These are phyloP conservation scores for Dovyalis caffra DNA, from an alignment of 345 rosid genomes.

Conservation along the genomic window DNA sequence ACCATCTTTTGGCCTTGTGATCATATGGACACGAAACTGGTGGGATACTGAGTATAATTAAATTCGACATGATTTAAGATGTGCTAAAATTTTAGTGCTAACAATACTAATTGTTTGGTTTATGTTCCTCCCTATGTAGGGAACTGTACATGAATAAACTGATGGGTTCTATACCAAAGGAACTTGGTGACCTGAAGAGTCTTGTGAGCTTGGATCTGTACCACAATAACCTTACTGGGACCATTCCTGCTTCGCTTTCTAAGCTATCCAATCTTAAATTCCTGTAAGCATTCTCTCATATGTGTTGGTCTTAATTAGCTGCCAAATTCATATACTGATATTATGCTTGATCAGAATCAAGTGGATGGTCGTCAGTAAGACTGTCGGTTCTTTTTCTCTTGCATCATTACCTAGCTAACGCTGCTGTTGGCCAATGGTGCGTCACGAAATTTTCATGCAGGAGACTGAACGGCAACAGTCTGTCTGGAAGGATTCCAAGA, in stretches of 20 bases:
- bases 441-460: slow-evolving; percentile 31
- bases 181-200: slow-evolving; percentile 56
- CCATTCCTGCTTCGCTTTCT: slow-evolving; percentile 61
- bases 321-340: neutral
- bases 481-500: slow-evolving; percentile 67
- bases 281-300: slow-evolving; percentile 43
- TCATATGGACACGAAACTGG: neutral
- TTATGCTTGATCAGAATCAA: neutral
- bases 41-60: neutral
- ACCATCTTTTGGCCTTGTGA: neutral
- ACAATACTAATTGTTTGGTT: slow-evolving; percentile 10
- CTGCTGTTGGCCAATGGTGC: neutral
- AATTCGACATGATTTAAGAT: neutral
- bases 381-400: neutral
- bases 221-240: slow-evolving; percentile 58
- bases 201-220: slow-evolving; percentile 70
- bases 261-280: slow-evolving; percentile 58
- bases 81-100: neutral
- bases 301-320: neutral
- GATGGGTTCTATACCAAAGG: slow-evolving; percentile 56
- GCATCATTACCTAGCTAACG: neutral
- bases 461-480: slow-evolving; percentile 59
- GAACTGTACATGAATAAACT: slow-evolving; percentile 64
- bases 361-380: neutral
- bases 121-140: slow-evolving; percentile 29